Evolutionary conservation across 768 basidiomycete genomes (phyloP), one percentile per base, ranked within the genome.

Genomic region (Paxillus rubicundulus): DNA sequence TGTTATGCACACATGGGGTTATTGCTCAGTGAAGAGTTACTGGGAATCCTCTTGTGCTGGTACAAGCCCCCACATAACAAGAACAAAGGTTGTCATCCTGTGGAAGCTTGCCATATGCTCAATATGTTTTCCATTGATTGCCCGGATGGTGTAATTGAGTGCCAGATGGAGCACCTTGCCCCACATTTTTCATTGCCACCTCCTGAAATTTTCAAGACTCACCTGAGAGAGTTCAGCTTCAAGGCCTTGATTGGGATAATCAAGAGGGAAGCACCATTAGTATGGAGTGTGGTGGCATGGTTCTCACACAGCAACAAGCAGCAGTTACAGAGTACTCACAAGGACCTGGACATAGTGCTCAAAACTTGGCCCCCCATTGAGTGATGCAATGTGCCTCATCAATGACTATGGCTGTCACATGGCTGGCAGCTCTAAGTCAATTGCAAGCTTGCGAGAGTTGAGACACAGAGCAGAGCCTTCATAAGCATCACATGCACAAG

Each of bases 301-400:
- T 9, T 39, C 38, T 10, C 56, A 10, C 45, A 49, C 38, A 55
- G 47, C 12, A 45, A 9, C 37, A 47, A 47, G 45, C 58, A 59
- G 56, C 43, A 42, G 27, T 27, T 27, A 40, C 47, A 47, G 21
- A 62, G 60, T 34, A 49, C 43, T 4, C 24, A 54, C 14, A 65
- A 69, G 46, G 47, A 53, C 28, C 51, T 60, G 18, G 54, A 57
- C 32, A 66, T 56, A 58, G 69, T 68, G 20, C 24, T n/a, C n/a
- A n/a, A n/a, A n/a, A n/a, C n/a, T n/a, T n/a, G n/a, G n/a, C n/a
- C n/a, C n/a, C n/a, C n/a, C n/a, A n/a, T n/a, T n/a, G n/a, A n/a
- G n/a, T n/a, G n/a, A n/a, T n/a, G n/a, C n/a, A n/a, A n/a, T n/a
- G n/a, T n/a, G n/a, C n/a, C n/a, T n/a, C n/a, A n/a, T n/a, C n/a